Evolutionary conservation across 176 grass and related monocot species (phyloP).

Genomic region (Otatea glauca): DNA sequence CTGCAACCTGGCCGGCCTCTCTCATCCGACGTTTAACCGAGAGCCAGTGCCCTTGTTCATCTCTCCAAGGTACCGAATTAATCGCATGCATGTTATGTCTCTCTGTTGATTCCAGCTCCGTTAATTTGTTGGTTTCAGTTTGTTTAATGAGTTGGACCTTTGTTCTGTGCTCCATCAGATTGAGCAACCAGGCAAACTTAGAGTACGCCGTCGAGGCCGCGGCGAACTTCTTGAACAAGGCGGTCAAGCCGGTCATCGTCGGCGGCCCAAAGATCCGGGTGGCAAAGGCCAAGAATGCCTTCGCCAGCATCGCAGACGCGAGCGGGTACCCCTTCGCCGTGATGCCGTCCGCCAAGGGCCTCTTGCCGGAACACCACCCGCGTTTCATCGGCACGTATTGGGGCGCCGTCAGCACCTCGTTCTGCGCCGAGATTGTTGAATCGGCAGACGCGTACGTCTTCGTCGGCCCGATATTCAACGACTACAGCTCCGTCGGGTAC

Average conservation of each 20-base stretch:
- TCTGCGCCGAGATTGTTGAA: slow-evolving; percentile 86
- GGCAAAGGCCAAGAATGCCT: slow-evolving; percentile 61
- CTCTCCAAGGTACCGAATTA: slow-evolving; percentile 57
- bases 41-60: slow-evolving; percentile 75
- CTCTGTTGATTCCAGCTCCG: not conserved
- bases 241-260: slow-evolving; percentile 71
- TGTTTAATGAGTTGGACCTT: not conserved
- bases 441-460: slow-evolving; percentile 80
- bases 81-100: not conserved
- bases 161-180: slow-evolving; percentile 22
- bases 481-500: slow-evolving; percentile 87
- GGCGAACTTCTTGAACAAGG: slow-evolving; percentile 57
- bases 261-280: slow-evolving; percentile 72
- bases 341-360: slow-evolving; percentile 75
- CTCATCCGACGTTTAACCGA: slow-evolving; percentile 60
- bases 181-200: slow-evolving; percentile 71
- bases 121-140: not conserved
- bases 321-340: slow-evolving; percentile 68
- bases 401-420: slow-evolving; percentile 69
- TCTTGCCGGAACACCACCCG: slow-evolving; percentile 68
- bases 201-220: slow-evolving; percentile 67
- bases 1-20: slow-evolving; percentile 71
- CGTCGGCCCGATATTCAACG: slow-evolving; percentile 77
- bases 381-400: slow-evolving; percentile 93
- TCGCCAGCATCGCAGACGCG: slow-evolving; percentile 50